Conservation (phyloP, 73 alveolate genomes). For the Tetrahymena thermophila region DNA sequence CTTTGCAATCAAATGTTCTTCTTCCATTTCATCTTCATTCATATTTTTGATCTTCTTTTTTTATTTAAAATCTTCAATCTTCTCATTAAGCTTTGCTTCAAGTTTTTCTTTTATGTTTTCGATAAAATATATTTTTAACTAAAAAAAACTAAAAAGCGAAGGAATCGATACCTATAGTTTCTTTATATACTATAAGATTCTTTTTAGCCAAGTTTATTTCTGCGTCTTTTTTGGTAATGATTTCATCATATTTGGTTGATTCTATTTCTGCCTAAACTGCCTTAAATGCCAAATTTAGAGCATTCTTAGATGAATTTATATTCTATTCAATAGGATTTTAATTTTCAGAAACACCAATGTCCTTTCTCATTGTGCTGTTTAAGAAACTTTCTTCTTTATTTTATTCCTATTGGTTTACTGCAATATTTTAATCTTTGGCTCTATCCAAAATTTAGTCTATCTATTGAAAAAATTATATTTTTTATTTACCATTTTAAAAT, state of each 20-base stretch:
- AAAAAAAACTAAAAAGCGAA: background rate
- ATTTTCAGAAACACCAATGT: background rate
- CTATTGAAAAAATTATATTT: background rate
- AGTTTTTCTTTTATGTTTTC: background rate
- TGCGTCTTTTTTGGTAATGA: background rate
- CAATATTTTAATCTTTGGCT: background rate
- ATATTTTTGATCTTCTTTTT: background rate
- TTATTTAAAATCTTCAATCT: background rate
- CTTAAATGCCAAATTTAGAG: background rate
- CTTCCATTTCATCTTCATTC: background rate
- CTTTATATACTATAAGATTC: background rate
- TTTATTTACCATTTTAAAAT: background rate
- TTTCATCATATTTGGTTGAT: background rate
- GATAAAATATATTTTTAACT: background rate
- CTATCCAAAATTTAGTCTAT: background rate
- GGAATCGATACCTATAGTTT: background rate
- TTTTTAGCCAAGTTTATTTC: background rate
- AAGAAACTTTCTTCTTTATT: background rate
- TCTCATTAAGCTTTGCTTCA: conserved; percentile 1
- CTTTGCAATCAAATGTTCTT: background rate
- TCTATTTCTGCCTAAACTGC: background rate
- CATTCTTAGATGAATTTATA: background rate
- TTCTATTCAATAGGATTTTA: background rate
- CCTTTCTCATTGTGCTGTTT: background rate
- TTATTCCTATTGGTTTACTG: background rate